Base-by-base conservation (phyloP, 805 yeast species). In the Cyberlindnera americana region DNA sequence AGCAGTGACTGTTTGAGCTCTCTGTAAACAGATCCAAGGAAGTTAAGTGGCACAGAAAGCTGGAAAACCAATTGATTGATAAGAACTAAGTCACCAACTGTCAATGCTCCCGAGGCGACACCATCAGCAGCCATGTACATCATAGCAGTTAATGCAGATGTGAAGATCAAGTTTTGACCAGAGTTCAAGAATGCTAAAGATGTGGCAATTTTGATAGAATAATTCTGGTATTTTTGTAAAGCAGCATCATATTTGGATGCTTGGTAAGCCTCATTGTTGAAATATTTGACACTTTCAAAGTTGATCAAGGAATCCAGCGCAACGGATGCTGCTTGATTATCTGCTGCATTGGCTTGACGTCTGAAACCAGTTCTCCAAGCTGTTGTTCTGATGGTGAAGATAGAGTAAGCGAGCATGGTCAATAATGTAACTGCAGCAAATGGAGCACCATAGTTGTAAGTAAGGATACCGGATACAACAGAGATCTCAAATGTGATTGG, bases 71-170 rank as follows among this genome's bases (percentile, higher is more conserved):
- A 73, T 65, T 93, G 99, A 63, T 93, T 93, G 49, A 93, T 91
- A 44, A 93, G 69, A 16, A 93, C 98, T 56, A 93, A 70, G 59
- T 93, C 99, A 50, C 99, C 99, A 16, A 93, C 97, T 1, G 95
- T 83, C 40, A 93, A 67, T 1, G 77, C 62, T 0, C 96, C 96
- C 3, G 75, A 62, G 12, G 88, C 79, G n/a, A 93, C 93, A 19
- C 98, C 98, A 40, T 80, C 78, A 54, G 96, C 87, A 13, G 96
- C 97, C 95, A 93, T 82, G 61, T 86, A 93, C 99, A 93, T 93
- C 95, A 93, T 93, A 2, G 81, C 85, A 2, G 99, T 93, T 47
- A 93, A 67, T 2, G 99, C 98, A 29, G 85, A 64, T 0, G 97
- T 86, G 64, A 85, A 85, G 23, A 85, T 85, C 40, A 83, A 52